Evolutionary conservation across 306 rosid species (phyloP), one percentile per base, ranked within the genome.

Genomic region (Malus fusca): DNA sequence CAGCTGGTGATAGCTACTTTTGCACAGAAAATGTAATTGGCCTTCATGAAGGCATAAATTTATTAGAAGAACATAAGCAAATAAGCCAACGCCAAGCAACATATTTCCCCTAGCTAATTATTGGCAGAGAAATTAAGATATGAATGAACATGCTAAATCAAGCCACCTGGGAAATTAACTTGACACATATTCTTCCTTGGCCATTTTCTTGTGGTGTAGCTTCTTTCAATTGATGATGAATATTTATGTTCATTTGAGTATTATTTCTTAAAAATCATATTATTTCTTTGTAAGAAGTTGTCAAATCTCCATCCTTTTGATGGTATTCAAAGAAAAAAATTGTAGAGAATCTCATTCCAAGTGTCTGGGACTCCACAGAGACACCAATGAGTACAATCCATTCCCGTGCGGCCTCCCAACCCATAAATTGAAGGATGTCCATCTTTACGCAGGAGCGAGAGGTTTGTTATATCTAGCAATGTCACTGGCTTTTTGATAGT

Each of bases 311-410:
- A 33, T 52, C 25, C 21, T 62, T 26, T 15, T 35, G n/a, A 8
- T 3, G 3, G 9, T 63, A 8, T 62, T 15, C 30, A 30, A 19
- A 85, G 79, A 77, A 90, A 76, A 60, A 86, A 78, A 75, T 92
- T 90, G 88, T 87, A 90, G 75, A 95, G 89, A 60, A 95, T 86
- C 62, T 85, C 75, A 10, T 95, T 95, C 98, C 98, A 95, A 53
- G 91, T 86, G 75, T 95, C 98, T 21, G 98, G 97, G 82, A 95
- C 96, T 10, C 98, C 98, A 12, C 92, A 37, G 2, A 95, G 95
- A 67, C 98, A 95, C 98, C 98, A 95, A 74, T 95, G 98, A 70
- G 93, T 92, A 56, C 98, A 95, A 4, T 95, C 98, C 85, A 88
- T 72, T 74, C 76, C 85, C 0, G 80, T 73, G n/a, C 56, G 13